These are phyloP conservation scores for Keithomyces neogunnii DNA, from an alignment of 2,329 filamentous ascomycete genomes.

Conservation along the genomic window DNA sequence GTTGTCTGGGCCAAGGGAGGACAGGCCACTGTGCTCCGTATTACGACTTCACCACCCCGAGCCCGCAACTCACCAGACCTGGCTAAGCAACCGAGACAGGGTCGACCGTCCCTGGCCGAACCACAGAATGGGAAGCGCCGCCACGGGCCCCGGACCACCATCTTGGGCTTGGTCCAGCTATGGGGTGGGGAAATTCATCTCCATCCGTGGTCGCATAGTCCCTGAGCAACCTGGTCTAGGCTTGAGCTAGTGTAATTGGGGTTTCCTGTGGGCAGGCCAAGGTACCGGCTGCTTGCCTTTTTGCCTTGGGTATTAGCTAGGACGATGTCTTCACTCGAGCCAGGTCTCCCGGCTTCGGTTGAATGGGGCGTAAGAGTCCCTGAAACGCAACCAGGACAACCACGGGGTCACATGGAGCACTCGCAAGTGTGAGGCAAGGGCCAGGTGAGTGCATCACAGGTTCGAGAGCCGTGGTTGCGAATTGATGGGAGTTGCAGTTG, in stretches of 20 bases:
- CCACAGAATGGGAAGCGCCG: background rate
- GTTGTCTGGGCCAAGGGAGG: too few species aligned
- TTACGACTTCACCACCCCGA: background rate
- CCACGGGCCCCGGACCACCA: background rate
- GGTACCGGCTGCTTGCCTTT: too few species aligned
- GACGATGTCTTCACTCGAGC: too few species aligned
- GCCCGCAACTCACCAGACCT: background rate
- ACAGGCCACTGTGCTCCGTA: background rate
- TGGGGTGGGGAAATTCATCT: background rate
- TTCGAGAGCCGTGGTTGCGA: background rate
- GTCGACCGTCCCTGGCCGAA: background rate
- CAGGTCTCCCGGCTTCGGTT: background rate
- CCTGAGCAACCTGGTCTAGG: conserved; percentile 2
- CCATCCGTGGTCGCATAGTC: background rate
- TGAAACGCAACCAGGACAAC: conserved; percentile 1
- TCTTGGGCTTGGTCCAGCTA: background rate
- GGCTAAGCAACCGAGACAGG: background rate
- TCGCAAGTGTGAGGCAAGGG: background rate
- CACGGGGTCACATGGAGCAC: background rate
- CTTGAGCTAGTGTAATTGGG: conserved; percentile 1
- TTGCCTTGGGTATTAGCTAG: background rate
- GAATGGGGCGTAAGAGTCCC: background rate
- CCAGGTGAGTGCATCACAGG: background rate
- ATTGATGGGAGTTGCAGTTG: background rate
- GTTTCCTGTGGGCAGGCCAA: too few species aligned